phyloP scores from a whole-genome alignment of 2,329 filamentous ascomycete species.

The Paradendryphiella salina region DNA sequence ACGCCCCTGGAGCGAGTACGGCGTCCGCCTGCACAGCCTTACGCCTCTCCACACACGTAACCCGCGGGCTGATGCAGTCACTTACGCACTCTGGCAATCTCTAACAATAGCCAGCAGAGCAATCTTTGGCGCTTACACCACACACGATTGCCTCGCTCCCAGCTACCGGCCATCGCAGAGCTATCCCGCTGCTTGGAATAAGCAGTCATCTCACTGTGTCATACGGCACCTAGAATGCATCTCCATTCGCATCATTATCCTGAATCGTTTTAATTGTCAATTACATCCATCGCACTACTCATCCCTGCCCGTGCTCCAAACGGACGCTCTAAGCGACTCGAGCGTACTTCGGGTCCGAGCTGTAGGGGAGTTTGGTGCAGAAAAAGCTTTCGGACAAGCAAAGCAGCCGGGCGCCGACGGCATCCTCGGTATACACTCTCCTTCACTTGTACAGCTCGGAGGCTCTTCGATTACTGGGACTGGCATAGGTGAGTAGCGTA shows the following conservation, averaged over 20 bases:
- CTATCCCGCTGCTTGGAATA: too few species aligned
- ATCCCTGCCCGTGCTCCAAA: constrained; percentile 16
- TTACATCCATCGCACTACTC: background rate
- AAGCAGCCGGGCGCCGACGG: background rate
- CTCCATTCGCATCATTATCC: constrained; percentile 6
- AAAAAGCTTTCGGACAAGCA: background rate
- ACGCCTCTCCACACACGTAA: too few species aligned
- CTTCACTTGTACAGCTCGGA: background rate
- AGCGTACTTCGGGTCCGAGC: background rate
- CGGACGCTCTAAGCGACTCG: constrained; percentile 10
- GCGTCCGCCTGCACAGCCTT: too few species aligned
- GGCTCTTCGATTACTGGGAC: constrained; percentile 4
- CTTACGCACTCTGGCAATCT: too few species aligned
- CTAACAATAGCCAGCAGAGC: too few species aligned
- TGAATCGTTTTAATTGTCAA: background rate
- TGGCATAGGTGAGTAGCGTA: constrained; percentile 5
- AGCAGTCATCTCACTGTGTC: too few species aligned
- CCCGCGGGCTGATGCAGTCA: too few species aligned
- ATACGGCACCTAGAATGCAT: too few species aligned
- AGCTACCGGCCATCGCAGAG: too few species aligned
- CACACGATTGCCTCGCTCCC: background rate
- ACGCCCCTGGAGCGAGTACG: too few species aligned
- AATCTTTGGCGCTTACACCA: background rate
- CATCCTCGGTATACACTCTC: background rate
- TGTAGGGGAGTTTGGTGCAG: background rate